These are phyloP conservation scores for Decorospora gaudefroyi DNA, from an alignment of 2,329 filamentous ascomycete species.

Conservation along the genomic window DNA sequence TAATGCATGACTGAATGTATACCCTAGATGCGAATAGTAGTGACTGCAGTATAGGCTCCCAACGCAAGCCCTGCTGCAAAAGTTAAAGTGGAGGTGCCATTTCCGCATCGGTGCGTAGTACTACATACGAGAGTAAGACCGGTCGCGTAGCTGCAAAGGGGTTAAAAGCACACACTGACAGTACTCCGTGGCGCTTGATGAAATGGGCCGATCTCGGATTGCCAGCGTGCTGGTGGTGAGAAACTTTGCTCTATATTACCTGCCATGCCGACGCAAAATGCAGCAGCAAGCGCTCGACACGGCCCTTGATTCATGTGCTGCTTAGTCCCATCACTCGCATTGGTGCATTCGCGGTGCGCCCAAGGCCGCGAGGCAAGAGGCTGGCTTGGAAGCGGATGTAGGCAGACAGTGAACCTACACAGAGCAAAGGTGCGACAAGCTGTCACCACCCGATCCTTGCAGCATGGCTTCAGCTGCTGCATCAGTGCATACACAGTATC, in stretches of 20 bases:
- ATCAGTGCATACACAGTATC: too few species aligned
- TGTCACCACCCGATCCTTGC: slow-evolving; percentile 18
- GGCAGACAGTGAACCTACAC: slow-evolving; percentile 17
- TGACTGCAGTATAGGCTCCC: slow-evolving; percentile 19
- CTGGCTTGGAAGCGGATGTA: slow-evolving; percentile 11
- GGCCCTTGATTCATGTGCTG: slow-evolving; percentile 17
- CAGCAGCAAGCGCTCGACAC: slow-evolving; percentile 23
- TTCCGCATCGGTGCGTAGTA: slow-evolving; percentile 23
- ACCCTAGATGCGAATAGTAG: slow-evolving; percentile 23
- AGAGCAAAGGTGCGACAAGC: slow-evolving; percentile 23
- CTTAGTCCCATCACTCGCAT: slow-evolving; percentile 13
- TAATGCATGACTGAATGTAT: slow-evolving; percentile 19
- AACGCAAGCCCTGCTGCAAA: slow-evolving; percentile 15
- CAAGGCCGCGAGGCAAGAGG: slow-evolving; percentile 7
- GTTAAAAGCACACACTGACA: too few species aligned
- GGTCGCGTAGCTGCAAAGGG: slow-evolving; percentile 33
- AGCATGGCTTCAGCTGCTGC: slow-evolving; percentile 20
- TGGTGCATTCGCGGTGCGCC: slow-evolving; percentile 9
- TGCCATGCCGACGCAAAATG: slow-evolving; percentile 24
- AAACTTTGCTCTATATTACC: slow-evolving; percentile 32
- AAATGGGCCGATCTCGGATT: slow-evolving; percentile 32
- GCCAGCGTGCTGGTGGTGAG: slow-evolving; percentile 18
- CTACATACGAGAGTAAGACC: slow-evolving; percentile 29
- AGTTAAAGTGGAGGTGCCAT: slow-evolving; percentile 27
- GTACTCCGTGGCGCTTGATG: too few species aligned